Evolutionary conservation across 345 rosid genomes (phyloP), one percentile per base, ranked within the genome.

Genomic region (Murraya koenigii): DNA sequence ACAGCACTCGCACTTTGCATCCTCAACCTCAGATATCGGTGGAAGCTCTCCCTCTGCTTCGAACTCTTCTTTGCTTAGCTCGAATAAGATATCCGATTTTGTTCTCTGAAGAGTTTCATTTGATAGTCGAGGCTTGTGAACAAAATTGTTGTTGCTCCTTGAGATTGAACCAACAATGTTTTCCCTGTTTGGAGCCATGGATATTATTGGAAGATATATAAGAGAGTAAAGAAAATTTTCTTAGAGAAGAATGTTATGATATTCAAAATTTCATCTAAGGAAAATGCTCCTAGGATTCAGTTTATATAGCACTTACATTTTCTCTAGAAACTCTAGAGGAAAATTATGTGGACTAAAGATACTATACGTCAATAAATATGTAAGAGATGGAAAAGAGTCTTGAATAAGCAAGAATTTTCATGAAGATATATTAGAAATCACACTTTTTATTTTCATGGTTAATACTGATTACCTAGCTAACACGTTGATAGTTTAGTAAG

Each of bases 1-100:
- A 72, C 98, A 95, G 69, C 98, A 93, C 86, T 95, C 97, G 47
- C 98, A 93, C 80, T 88, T 89, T 11, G 92, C 95, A 71, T 93
- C 94, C 80, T 87, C 92, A 4, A 89, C 88, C 83, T 93, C 97
- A 0, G 92, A 73, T 63, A 91, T 89, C 1, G 90, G 75, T 9
- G 87, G 67, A 38, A 85, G 85, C 36, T 71, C 56, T 17, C 56
- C 69, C 33, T 38, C 69, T 6, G 80, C 36, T 61, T 71, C 80
- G 0, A 81, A 65, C 20, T 85, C 63, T 84, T 87, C 95, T 84
- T 80, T 82, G 84, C 83, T 80, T 38, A 89, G 81, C 66, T 89
- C 88, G 13, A 84, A 80, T 23, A 93, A 85, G 78, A 91, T 87
- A 74, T 92, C 98, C 2, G 98, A 94, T 41, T 86, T 17, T 9